Evolutionary conservation across 176 grass and related monocot species (phyloP), one percentile per base, ranked within the genome.

Genomic region (Areca catechu): DNA sequence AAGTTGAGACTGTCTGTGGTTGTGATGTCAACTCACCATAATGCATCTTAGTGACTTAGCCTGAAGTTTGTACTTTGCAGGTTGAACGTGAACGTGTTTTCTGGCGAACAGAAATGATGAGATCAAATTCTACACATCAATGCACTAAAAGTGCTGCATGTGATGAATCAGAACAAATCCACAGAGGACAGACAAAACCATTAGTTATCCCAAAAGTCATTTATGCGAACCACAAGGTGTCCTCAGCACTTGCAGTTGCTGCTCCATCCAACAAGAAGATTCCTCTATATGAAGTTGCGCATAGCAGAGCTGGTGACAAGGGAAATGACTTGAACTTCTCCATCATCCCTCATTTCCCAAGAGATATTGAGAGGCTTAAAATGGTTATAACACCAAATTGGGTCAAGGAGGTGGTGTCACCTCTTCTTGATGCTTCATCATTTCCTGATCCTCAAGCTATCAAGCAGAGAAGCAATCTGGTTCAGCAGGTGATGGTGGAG

Each of bases 291-390:
- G 56, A 52, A 66, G 61, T 91, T 50, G 86, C 92, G 5, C 92
- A 97, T 67, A 77, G 86, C 62, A 78, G 92, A 51, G 78, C 77
- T 2, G 92, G 92, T 0, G 92, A 97, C 53, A 91, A 91, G 77
- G 86, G 86, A 61, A 88, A 91, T 69, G 92, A 97, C 71, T 19
- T 97, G 30, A 97, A 85, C 61, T 85, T 97, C 50, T 97, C 86
- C 58, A 62, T 91, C 60, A 91, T 91, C 55, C 92, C 86, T 63
- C 83, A 97, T 54, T 76, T 82, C 54, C 67, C 75, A 20, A 54
- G 37, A 22, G 86, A 91, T 59, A 66, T 88, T 77, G 71, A 58
- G 5, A 20, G 72, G 49, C 69, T 97, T 17, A 87, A 69, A 71
- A 67, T 62, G 16, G 50, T 85, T 19, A 82, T 97, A 50, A 97